Conservation (phyloP, 768 basidiomycete species). For the Lentinula edodes region DNA sequence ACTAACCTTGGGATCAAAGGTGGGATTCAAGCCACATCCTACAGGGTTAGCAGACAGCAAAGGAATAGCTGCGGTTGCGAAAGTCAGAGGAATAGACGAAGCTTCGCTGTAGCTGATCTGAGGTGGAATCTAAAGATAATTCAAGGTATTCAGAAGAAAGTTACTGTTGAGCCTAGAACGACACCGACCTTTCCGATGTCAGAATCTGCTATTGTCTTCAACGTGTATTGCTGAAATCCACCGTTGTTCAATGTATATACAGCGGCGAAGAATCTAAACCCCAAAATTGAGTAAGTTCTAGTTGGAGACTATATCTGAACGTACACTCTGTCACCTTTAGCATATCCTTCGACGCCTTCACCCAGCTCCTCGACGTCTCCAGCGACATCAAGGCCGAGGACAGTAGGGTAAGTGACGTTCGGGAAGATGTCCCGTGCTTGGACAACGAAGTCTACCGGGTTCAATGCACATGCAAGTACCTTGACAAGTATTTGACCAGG, state of each 20-base stretch:
- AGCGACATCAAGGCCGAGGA: constrained; percentile 45
- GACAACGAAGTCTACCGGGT: constrained; percentile 14
- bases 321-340: constrained; percentile 51
- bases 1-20: constrained; percentile 31
- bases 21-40: constrained; percentile 35
- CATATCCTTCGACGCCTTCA: constrained; percentile 41
- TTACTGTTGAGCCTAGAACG: constrained; percentile 8
- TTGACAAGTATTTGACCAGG: neutral
- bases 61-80: constrained; percentile 43
- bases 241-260: constrained; percentile 28
- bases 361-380: constrained; percentile 49
- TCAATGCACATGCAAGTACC: neutral
- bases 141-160: neutral
- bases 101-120: constrained; percentile 43
- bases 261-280: constrained; percentile 31
- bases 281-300: neutral
- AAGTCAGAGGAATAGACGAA: constrained; percentile 39
- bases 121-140: constrained; percentile 34
- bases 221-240: constrained; percentile 40
- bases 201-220: constrained; percentile 25
- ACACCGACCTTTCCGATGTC: constrained; percentile 32
- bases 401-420: constrained; percentile 35
- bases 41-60: constrained; percentile 34
- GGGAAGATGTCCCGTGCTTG: constrained; percentile 28
- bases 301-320: constrained; percentile 8